These are phyloP conservation scores for Quercus parvula DNA, from an alignment of 306 rosid genomes.

Conservation along the genomic window DNA sequence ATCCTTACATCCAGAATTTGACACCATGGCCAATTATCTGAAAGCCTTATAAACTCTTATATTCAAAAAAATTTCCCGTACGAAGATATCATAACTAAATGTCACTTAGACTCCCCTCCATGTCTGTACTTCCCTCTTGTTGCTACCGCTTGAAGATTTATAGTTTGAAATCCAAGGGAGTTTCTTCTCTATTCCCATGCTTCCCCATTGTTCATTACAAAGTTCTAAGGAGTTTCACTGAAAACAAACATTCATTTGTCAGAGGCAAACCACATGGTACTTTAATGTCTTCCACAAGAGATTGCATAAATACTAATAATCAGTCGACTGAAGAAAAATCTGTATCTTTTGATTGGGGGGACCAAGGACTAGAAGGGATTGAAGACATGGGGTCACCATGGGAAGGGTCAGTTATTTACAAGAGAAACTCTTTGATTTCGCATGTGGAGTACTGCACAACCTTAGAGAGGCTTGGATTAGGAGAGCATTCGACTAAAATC, in stretches of 20 bases:
- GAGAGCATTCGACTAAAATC: slow-evolving; percentile 57
- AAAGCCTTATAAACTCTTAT: neutral
- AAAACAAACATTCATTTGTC: slow-evolving; percentile 1
- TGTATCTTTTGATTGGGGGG: slow-evolving; percentile 37
- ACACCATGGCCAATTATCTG: neutral
- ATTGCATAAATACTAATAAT: slow-evolving; percentile 31
- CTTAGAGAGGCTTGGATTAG: slow-evolving; percentile 87
- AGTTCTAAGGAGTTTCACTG: slow-evolving; percentile 5
- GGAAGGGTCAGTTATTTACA: slow-evolving; percentile 89
- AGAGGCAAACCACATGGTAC: slow-evolving; percentile 17
- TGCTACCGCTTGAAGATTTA: slow-evolving; percentile 17
- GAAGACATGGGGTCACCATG: slow-evolving; percentile 62
- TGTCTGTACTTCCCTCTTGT: slow-evolving; percentile 39
- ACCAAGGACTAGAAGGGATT: slow-evolving; percentile 37
- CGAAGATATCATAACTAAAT: slow-evolving; percentile 21
- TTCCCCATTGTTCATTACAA: slow-evolving; percentile 26
- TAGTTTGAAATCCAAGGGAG: slow-evolving; percentile 28
- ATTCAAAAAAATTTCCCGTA: neutral
- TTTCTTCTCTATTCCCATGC: slow-evolving; percentile 14
- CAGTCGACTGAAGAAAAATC: slow-evolving; percentile 35
- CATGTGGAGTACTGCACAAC: slow-evolving; percentile 92
- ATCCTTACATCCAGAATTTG: neutral
- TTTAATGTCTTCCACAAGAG: slow-evolving; percentile 22
- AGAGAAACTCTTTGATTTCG: slow-evolving; percentile 54
- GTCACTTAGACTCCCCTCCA: slow-evolving; percentile 48